A percentile compares a stretch with the other conserved stretches of the same genome.
These are phyloP conservation scores for Chamaecyparis obtusa DNA, from an alignment of 75 land plant species.

Conservation along the genomic window DNA sequence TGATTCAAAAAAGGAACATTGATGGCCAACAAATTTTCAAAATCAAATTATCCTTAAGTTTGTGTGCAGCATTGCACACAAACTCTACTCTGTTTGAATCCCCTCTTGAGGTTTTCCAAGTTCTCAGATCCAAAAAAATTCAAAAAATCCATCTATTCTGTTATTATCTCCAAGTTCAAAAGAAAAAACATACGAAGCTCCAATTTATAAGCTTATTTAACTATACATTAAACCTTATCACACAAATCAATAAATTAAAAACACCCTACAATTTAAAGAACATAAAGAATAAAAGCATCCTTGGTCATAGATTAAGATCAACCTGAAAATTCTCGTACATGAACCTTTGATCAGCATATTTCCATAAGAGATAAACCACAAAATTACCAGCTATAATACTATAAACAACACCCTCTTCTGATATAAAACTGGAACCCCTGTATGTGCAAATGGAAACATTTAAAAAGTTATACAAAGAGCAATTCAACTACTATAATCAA, in stretches of 20 bases:
- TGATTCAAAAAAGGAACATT: background rate
- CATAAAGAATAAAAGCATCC: background rate
- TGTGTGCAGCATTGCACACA: background rate
- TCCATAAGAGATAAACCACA: background rate
- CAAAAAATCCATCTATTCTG: background rate
- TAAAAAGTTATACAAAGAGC: background rate
- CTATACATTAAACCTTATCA: background rate
- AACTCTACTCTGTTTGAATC: background rate
- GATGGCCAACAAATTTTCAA: background rate
- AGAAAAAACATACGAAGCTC: background rate
- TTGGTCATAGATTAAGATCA: background rate
- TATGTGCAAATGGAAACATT: background rate
- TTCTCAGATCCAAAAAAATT: background rate
- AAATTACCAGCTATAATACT: background rate
- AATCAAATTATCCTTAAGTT: background rate
- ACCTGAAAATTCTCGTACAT: background rate
- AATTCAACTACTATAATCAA: background rate
- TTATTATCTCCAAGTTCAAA: background rate
- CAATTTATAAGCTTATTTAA: background rate
- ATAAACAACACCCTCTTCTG: background rate
- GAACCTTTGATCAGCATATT: background rate
- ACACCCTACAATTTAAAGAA: background rate
- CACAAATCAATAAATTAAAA: background rate
- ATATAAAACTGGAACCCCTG: background rate
- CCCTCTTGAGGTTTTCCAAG: background rate